phyloP scores from a whole-genome alignment of 345 rosid species.

The Streptanthus diversifolius region DNA sequence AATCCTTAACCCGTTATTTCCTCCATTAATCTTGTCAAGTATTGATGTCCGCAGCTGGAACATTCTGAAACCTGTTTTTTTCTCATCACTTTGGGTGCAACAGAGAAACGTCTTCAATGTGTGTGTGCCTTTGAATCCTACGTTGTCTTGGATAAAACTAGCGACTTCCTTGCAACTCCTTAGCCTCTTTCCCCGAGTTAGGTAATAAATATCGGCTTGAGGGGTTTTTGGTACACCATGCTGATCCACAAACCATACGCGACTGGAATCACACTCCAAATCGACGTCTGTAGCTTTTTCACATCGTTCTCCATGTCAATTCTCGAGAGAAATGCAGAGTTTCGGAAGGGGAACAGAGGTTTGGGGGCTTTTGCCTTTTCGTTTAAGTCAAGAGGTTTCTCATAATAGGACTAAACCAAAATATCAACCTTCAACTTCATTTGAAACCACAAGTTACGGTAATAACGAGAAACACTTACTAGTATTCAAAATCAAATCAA shows the following conservation, averaged over 20 bases:
- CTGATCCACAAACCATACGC: no score
- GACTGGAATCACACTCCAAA: no score
- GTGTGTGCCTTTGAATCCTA: background rate
- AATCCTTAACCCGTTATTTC: background rate
- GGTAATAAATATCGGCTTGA: background rate
- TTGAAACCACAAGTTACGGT: background rate
- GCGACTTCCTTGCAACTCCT: background rate
- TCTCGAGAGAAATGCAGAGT: no score
- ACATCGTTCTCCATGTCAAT: no score
- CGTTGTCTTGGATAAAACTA: background rate
- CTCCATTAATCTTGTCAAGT: background rate
- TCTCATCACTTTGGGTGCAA: background rate
- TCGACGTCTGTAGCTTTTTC: no score
- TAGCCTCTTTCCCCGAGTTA: background rate
- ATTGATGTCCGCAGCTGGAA: background rate
- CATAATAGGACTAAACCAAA: background rate
- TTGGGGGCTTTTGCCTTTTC: no score
- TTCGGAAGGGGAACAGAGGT: no score
- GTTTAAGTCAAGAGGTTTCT: background rate
- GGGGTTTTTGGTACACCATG: no score
- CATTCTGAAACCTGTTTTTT: background rate
- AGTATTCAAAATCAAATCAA: background rate
- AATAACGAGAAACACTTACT: background rate
- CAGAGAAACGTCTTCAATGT: background rate
- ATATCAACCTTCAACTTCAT: background rate